Percentiles rank a stretch among this genome's conserved stretches.
These are phyloP conservation scores for Clohesyomyces aquaticus DNA, from an alignment of 495 filamentous ascomycete species.

Conservation along the genomic window DNA sequence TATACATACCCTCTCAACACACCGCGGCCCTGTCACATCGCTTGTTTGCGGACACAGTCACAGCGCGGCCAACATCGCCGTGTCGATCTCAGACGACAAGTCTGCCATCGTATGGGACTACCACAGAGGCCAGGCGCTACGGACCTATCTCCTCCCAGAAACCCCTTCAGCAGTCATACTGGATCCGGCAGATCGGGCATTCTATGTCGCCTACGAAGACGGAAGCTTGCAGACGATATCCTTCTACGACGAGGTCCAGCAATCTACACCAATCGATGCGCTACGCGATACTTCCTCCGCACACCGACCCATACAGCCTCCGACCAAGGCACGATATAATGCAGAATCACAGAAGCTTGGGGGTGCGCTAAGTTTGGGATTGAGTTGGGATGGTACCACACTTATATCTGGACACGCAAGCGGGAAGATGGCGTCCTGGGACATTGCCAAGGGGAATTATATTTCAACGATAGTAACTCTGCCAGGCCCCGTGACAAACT, in stretches of 20 bases:
- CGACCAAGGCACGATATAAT: constrained; percentile 60
- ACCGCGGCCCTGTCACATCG: constrained; percentile 76
- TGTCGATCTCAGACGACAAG: constrained; percentile 79
- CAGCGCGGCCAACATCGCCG: constrained; percentile 70
- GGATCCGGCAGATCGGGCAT: constrained; percentile 81
- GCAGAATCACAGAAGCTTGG: constrained; percentile 64
- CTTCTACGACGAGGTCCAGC: constrained; percentile 57
- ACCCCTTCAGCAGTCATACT: constrained; percentile 72
- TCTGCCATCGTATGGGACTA: constrained; percentile 91
- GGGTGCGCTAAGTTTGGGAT: constrained; percentile 61
- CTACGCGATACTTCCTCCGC: constrained; percentile 35
- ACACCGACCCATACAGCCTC: constrained; percentile 37
- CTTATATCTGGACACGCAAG: constrained; percentile 79
- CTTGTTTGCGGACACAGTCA: constrained; percentile 68
- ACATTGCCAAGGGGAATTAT: constrained; percentile 67
- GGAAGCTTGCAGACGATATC: constrained; percentile 80
- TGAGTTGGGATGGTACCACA: constrained; percentile 81
- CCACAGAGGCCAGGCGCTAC: constrained; percentile 69
- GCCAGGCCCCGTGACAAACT: constrained; percentile 77
- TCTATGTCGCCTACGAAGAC: constrained; percentile 82
- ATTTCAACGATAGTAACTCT: constrained; percentile 65
- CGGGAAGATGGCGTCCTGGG: constrained; percentile 81
- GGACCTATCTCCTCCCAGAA: constrained; percentile 77
- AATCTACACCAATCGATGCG: constrained; percentile 15
- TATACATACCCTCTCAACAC: constrained; percentile 72